phyloP scores from a whole-genome alignment of 768 basidiomycete genomes.

The Tulasnella sp. region DNA sequence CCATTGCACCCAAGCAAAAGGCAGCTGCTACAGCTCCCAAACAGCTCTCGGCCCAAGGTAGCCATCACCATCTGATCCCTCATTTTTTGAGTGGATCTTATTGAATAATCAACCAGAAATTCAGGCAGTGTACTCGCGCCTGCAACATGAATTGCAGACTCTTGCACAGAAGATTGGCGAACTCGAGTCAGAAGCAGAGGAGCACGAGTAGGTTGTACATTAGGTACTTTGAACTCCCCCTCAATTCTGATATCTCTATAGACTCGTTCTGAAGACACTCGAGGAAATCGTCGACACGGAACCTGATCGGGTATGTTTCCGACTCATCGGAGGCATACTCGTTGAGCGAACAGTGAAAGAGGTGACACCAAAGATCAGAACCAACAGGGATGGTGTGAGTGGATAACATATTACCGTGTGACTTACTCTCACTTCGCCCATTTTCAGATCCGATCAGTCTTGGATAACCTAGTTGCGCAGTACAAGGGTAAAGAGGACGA shows the following conservation, averaged over 20 bases:
- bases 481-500: constrained; percentile 84
- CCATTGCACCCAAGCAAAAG: constrained; percentile 43
- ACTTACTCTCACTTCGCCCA: not conserved
- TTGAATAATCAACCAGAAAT: constrained; percentile 43
- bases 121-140: constrained; percentile 67
- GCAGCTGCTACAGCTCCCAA: constrained; percentile 22
- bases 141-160: constrained; percentile 84
- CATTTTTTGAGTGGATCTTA: constrained; percentile 33
- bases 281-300: constrained; percentile 72
- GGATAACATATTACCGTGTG: not conserved
- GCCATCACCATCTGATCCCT: constrained; percentile 21
- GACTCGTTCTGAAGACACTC: constrained; percentile 80
- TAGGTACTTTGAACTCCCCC: not conserved
- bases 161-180: constrained; percentile 92
- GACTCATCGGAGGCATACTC: constrained; percentile 88
- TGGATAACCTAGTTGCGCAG: constrained; percentile 67
- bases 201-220: constrained; percentile 66
- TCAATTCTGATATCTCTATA: constrained; percentile 25
- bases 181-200: constrained; percentile 90
- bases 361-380: constrained; percentile 80
- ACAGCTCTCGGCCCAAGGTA: constrained; percentile 62
- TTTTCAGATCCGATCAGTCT: constrained; percentile 67
- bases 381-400: constrained; percentile 79
- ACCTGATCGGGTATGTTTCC: constrained; percentile 90
- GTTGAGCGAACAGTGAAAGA: constrained; percentile 95